A percentile compares a stretch with the other conserved stretches of the same genome.
phyloP scores from a whole-genome alignment of 1,139 yeast species.

The Protomyces lactucae-debilis region DNA sequence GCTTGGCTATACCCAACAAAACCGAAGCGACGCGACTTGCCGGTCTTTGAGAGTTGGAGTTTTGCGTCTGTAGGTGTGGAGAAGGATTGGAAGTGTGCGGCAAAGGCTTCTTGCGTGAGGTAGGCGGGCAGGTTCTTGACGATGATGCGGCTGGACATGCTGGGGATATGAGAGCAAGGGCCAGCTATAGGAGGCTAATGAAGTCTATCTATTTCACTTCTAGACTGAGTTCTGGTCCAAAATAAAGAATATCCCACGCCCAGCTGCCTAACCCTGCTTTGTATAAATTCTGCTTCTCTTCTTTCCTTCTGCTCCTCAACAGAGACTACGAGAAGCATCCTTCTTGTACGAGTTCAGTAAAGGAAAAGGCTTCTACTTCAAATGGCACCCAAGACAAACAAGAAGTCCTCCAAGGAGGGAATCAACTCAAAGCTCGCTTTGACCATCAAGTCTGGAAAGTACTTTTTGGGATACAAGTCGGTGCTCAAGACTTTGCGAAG shows the following conservation, averaged over 20 bases:
- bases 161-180: neutral
- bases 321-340: neutral
- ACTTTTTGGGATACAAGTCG: conserved; percentile 99
- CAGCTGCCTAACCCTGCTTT: neutral
- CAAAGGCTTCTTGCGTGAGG: conserved; percentile 68
- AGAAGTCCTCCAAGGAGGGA: conserved; percentile 19
- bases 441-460: conserved; percentile 98
- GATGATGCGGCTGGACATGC: conserved; percentile 60
- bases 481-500: conserved; percentile 93
- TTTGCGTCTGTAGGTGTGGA: conserved; percentile 75
- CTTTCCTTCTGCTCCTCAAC: neutral
- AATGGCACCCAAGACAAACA: neutral
- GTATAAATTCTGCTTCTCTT: neutral
- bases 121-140: conserved; percentile 90
- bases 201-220: neutral
- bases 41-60: conserved; percentile 65
- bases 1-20: conserved; percentile 75
- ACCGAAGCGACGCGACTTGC: conserved; percentile 89
- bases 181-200: too few relatives aligned
- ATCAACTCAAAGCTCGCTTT: conserved; percentile 98
- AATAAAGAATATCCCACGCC: neutral
- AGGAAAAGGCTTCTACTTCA: neutral
- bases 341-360: neutral
- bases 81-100: conserved; percentile 62
- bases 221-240: neutral